Evolutionary conservation across 305 asterid genomes (phyloP).

Genomic region (Euphrasia arctica): DNA sequence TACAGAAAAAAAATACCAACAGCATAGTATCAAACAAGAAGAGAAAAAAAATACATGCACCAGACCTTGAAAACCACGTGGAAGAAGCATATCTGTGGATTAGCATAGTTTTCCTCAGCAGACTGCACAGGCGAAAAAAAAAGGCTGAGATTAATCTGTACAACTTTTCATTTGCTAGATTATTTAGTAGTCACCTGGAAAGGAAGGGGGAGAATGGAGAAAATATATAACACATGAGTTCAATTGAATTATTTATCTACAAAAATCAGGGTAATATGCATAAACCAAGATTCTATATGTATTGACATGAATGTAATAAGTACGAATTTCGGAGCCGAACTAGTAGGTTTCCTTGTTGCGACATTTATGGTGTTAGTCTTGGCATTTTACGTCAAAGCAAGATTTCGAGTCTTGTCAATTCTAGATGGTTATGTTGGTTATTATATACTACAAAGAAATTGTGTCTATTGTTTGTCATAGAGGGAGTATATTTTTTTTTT

Average conservation of each 20-base stretch:
- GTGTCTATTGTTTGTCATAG: too few relatives aligned
- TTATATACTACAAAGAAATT: too few relatives aligned
- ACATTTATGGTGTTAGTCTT: too few relatives aligned
- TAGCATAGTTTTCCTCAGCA: constrained; percentile 82
- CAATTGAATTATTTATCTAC: constrained; percentile 3
- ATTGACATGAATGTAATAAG: too few relatives aligned
- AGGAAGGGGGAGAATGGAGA: background rate
- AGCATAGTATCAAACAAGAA: background rate
- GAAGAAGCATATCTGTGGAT: constrained; percentile 85
- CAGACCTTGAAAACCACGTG: constrained; percentile 87
- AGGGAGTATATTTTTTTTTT: too few relatives aligned
- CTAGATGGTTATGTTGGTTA: too few relatives aligned
- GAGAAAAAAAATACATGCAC: constrained; percentile 18
- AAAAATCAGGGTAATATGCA: constrained; percentile 2
- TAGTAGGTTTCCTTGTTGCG: too few relatives aligned
- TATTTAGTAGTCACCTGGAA: background rate
- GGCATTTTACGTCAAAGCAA: too few relatives aligned
- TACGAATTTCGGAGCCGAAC: too few relatives aligned
- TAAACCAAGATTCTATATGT: background rate
- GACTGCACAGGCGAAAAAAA: constrained; percentile 45
- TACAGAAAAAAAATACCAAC: constrained; percentile 17
- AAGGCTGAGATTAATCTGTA: constrained; percentile 17
- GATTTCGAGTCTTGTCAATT: too few relatives aligned
- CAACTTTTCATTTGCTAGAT: constrained; percentile 3
- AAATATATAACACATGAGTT: background rate